A percentile compares a stretch with the other conserved stretches of the same genome.
phyloP scores from a whole-genome alignment of 345 rosid genomes.

The Populus nigra region DNA sequence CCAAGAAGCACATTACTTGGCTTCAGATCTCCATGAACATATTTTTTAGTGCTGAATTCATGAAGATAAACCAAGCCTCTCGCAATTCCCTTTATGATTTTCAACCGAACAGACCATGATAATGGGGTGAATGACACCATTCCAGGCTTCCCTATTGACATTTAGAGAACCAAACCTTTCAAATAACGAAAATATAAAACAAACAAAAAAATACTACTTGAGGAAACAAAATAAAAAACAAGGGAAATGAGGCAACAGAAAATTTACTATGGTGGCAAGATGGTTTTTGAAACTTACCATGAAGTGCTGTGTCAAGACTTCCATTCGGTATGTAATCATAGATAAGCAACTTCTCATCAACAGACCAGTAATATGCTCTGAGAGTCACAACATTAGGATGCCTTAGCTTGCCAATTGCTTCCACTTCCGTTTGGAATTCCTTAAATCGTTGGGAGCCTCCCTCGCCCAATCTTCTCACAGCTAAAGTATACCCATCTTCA shows the following conservation, averaged over 20 bases:
- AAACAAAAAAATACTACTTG: neutral
- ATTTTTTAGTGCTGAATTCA: conserved; percentile 86
- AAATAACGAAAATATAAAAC: neutral
- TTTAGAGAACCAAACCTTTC: neutral
- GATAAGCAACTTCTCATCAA: conserved; percentile 90
- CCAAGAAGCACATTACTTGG: conserved; percentile 85
- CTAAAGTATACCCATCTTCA: conserved; percentile 81
- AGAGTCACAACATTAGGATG: conserved; percentile 85
- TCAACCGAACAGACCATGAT: conserved; percentile 72
- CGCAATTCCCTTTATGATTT: conserved; percentile 66
- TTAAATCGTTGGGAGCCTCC: conserved; percentile 95
- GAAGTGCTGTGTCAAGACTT: conserved; percentile 79
- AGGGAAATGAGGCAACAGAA: neutral
- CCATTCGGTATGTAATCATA: conserved; percentile 79
- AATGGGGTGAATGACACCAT: conserved; percentile 56
- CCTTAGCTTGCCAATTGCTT: conserved; percentile 89
- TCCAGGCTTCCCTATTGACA: conserved; percentile 67
- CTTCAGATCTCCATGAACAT: conserved; percentile 91
- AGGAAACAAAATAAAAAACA: neutral
- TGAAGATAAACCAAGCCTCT: conserved; percentile 83
- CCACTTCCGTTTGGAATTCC: conserved; percentile 95
- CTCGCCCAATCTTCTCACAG: conserved; percentile 90
- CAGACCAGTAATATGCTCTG: conserved; percentile 95
- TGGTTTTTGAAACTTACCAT: conserved; percentile 49
- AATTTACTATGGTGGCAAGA: neutral